These are phyloP conservation scores for Pedinophyceae sp. DNA, from an alignment of 139 green algal species.

Conservation along the genomic window DNA sequence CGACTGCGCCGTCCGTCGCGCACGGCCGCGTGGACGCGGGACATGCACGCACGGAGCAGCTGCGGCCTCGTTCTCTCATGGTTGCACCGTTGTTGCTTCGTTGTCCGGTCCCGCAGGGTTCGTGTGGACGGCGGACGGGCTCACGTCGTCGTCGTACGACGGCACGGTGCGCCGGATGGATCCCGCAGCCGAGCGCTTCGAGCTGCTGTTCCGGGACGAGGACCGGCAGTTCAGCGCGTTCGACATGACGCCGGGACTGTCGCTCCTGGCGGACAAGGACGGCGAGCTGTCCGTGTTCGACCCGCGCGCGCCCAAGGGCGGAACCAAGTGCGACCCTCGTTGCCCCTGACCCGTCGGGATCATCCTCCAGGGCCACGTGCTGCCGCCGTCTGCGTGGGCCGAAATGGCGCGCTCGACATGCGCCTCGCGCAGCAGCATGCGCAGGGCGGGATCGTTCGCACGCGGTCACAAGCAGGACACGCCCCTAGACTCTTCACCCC, in stretches of 20 bases:
- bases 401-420: too few species aligned
- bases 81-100: background rate
- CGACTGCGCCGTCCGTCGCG: background rate
- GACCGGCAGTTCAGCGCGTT: conserved; percentile 9
- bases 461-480: too few species aligned
- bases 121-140: too few species aligned
- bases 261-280: conserved; percentile 5
- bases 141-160: conserved; percentile 15
- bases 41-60: background rate
- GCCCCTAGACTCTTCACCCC: too few species aligned
- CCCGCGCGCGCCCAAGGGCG: too few species aligned
- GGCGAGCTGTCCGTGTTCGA: conserved; percentile 4
- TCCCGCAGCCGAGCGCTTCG: too few species aligned
- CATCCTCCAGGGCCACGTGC: too few species aligned
- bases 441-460: background rate
- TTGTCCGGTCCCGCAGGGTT: too few species aligned
- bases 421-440: background rate
- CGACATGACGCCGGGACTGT: background rate
- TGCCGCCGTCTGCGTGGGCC: too few species aligned
- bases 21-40: background rate
- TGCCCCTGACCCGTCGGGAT: too few species aligned
- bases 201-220: conserved; percentile 5
- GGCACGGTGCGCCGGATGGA: conserved; percentile 11
- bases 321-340: too few species aligned
- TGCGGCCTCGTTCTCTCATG: background rate